phyloP scores from a whole-genome alignment of 257 asterid species.

The Misopates orontium region DNA sequence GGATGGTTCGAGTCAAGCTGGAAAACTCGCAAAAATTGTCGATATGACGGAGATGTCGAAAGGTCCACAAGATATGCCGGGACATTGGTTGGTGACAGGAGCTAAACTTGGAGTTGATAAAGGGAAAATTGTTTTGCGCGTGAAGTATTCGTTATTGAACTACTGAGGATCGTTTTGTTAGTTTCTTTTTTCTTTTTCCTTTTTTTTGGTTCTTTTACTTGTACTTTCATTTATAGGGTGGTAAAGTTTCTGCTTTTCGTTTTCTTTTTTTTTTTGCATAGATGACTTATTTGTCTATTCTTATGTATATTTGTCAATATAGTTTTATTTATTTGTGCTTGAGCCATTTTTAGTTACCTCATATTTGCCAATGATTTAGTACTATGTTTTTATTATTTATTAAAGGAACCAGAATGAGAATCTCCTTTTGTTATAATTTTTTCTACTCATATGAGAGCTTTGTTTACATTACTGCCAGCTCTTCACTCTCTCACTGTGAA shows the following conservation, averaged over 20 bases:
- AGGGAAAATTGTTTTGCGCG: constrained; percentile 78
- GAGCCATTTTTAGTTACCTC: constrained; percentile 22
- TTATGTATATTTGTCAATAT: constrained; percentile 46
- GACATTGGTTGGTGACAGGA: constrained; percentile 97
- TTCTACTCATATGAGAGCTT: neutral
- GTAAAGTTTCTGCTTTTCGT: constrained; percentile 33
- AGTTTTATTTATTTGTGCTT: constrained; percentile 35
- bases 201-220: neutral
- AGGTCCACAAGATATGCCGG: constrained; percentile 96
- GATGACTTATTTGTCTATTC: constrained; percentile 33
- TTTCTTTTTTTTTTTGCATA: constrained; percentile 23
- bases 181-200: constrained; percentile 12
- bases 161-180: constrained; percentile 47
- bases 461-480: too few species aligned
- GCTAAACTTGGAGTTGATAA: constrained; percentile 99
- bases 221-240: constrained; percentile 29
- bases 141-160: constrained; percentile 87
- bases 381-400: neutral
- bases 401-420: too few species aligned
- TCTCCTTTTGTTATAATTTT: too few species aligned
- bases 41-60: constrained; percentile 95
- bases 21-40: constrained; percentile 82
- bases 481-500: too few species aligned
- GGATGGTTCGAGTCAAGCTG: constrained; percentile 53
- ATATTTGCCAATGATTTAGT: neutral